Base-by-base conservation (phyloP, 2,329 filamentous ascomycete species). In the Diplocarpon mali region DNA sequence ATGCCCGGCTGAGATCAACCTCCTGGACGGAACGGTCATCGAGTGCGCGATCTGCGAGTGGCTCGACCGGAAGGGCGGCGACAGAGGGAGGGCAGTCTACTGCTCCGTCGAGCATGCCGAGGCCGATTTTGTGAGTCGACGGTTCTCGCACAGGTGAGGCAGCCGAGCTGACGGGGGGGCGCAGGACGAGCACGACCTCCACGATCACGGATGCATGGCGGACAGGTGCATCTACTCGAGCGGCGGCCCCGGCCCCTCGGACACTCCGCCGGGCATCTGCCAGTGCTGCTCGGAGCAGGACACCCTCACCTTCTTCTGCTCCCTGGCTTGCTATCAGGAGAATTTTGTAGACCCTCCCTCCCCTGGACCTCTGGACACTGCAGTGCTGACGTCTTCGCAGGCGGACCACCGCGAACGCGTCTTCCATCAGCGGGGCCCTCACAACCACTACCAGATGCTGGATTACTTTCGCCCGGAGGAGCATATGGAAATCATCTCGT, bases 11-110 rank as follows among this genome's bases (percentile, higher is more conserved):
- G 51, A 56, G n/a, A 40, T 59, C 1, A 51, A 59, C 42, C 16
- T 60, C 10, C 32, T 32, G 8, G 38, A 29, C 10, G 52, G 53
- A 5, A 53, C 55, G 14, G 49, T 47, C 4, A 43, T 56, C 14
- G 52, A 60, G 32, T 60, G 58, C 51, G 53, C 51, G 6, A 36
- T 60, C 16, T 60, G 58, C 30, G 55, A 57, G 10, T 60, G 58
- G 58, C 35, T 60, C 30, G 47, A 47, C 20, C 31, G 40, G 8
- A 51, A 56, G 38, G 51, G 51, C 17, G 45, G 46, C 10, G 37
- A 47, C 24, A 50, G 42, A 13, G 47, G 47, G 1, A 37, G 50
- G 29, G 44, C 46, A 16, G 13, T 46, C 34, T 60, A 60, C 41
- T 60, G 58, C 38, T 57, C 48, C 29, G 30, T 49, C 1, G 50